phyloP scores from a whole-genome alignment of 129 eudicot species.

The Flaveria robusta region DNA sequence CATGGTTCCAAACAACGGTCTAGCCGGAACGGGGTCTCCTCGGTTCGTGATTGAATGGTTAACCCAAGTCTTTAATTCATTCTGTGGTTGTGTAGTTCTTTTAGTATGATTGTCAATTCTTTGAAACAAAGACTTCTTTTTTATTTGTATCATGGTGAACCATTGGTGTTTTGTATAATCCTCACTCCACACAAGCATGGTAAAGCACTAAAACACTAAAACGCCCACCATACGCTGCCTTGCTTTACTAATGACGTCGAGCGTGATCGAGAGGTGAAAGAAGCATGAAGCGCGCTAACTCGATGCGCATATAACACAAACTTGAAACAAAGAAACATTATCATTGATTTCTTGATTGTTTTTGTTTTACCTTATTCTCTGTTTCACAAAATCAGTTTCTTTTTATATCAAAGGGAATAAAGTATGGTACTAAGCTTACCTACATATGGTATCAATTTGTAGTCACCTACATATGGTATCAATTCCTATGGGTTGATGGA shows the following conservation, averaged over 20 bases:
- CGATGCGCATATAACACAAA: too few species aligned
- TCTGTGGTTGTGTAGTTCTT: neutral
- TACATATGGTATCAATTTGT: slow-evolving; percentile 16
- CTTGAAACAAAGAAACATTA: neutral
- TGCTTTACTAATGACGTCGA: too few species aligned
- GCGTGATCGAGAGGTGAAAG: too few species aligned
- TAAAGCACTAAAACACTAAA: neutral
- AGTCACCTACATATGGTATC: slow-evolving; percentile 23
- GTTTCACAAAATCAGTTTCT: neutral
- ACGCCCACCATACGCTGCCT: too few species aligned
- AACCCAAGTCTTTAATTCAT: neutral
- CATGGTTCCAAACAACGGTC: slow-evolving; percentile 9
- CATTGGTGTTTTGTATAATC: neutral
- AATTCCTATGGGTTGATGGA: slow-evolving; percentile 11
- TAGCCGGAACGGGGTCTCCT: neutral
- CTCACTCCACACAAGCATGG: neutral
- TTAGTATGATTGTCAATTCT: neutral
- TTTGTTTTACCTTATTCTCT: neutral
- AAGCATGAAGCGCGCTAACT: too few species aligned
- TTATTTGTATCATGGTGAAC: slow-evolving; percentile 7
- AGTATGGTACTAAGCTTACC: slow-evolving; percentile 11
- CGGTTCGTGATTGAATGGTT: neutral
- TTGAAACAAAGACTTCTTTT: neutral
- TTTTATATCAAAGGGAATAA: neutral
- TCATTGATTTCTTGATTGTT: slow-evolving; percentile 1